phyloP scores from a whole-genome alignment of 768 basidiomycete species.

The Serendipita sp. region DNA sequence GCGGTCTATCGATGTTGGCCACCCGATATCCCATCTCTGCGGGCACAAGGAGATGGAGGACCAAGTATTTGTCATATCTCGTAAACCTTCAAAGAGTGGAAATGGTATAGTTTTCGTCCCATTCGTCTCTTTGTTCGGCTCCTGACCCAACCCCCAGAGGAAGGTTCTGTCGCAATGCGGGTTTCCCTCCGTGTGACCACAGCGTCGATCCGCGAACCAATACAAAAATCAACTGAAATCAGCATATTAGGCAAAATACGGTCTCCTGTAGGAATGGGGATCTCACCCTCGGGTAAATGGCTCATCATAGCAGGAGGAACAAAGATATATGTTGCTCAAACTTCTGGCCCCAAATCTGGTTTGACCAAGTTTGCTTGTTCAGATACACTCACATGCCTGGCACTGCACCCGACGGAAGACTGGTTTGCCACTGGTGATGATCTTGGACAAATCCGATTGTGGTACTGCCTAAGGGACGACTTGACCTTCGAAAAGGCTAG shows the following conservation, averaged over 20 bases:
- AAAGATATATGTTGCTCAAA: constrained; percentile 55
- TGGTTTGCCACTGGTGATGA: constrained; percentile 91
- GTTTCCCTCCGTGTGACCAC: constrained; percentile 39
- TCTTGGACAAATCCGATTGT: constrained; percentile 69
- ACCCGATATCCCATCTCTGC: constrained; percentile 55
- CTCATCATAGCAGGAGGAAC: constrained; percentile 58
- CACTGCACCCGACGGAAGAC: constrained; percentile 77
- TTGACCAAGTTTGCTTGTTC: constrained; percentile 74
- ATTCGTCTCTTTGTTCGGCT: neutral
- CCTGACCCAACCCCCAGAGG: constrained; percentile 20
- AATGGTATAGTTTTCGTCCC: constrained; percentile 3
- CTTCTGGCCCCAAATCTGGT: constrained; percentile 18
- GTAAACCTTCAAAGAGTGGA: constrained; percentile 6
- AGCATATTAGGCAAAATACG: constrained; percentile 50
- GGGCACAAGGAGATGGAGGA: constrained; percentile 54
- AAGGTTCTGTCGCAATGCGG: constrained; percentile 42
- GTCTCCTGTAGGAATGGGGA: constrained; percentile 40
- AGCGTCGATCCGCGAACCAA: constrained; percentile 23
- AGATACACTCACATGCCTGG: constrained; percentile 64
- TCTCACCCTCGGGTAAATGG: constrained; percentile 66
- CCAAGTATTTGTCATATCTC: constrained; percentile 43
- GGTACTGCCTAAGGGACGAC: constrained; percentile 73
- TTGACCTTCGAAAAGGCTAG: constrained; percentile 31
- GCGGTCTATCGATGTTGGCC: constrained; percentile 50
- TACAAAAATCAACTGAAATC: constrained; percentile 34